phyloP scores from a whole-genome alignment of 208 protist genomes.

The Blechomonas ayalai region DNA sequence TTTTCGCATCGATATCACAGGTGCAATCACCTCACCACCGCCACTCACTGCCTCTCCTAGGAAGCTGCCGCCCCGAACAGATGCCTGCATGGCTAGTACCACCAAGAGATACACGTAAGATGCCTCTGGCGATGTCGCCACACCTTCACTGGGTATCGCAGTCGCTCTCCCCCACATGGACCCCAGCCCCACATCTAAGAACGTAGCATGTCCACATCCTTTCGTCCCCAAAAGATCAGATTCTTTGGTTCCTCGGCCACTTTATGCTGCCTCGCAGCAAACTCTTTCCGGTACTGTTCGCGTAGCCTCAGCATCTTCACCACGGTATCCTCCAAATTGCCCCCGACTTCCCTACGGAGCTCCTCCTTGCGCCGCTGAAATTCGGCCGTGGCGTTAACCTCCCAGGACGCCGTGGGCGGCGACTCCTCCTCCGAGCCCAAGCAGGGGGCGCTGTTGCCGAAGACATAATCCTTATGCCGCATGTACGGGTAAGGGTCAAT shows the following conservation, averaged over 20 bases:
- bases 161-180: too few species aligned
- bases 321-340: constrained; percentile 55
- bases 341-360: constrained; percentile 58
- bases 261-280: constrained; percentile 15
- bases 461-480: constrained; percentile 74
- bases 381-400: constrained; percentile 39
- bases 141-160: too few species aligned
- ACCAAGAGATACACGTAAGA: too few species aligned
- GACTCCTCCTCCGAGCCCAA: constrained; percentile 26
- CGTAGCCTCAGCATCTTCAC: constrained; percentile 53
- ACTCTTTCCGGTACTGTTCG: constrained; percentile 21
- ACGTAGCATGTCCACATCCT: constrained; percentile 24
- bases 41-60: too few species aligned
- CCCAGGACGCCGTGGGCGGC: constrained; percentile 43
- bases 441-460: constrained; percentile 47
- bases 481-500: constrained; percentile 88
- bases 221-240: constrained; percentile 39
- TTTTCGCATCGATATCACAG: too few species aligned
- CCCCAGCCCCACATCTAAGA: too few species aligned
- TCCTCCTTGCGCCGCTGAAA: constrained; percentile 69
- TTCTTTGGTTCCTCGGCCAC: constrained; percentile 32
- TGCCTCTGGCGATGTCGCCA: too few species aligned
- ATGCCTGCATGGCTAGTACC: too few species aligned
- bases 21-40: too few species aligned
- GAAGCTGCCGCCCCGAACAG: too few species aligned